These are phyloP conservation scores for Shiraia bambusicola DNA, from an alignment of 2,329 filamentous ascomycete species.

Conservation along the genomic window DNA sequence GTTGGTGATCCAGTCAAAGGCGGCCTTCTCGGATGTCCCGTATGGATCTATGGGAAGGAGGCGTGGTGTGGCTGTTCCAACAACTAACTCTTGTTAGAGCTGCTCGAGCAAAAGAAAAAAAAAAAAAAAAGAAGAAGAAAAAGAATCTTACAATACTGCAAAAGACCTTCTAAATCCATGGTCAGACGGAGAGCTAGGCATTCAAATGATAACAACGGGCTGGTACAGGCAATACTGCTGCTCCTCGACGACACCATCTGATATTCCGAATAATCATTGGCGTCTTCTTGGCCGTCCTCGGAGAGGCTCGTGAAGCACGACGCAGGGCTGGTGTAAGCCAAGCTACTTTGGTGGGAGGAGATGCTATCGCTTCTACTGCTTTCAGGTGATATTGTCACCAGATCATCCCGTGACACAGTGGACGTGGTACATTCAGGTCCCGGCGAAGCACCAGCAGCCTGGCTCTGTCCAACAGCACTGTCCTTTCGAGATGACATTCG, in stretches of 20 bases:
- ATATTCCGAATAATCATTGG: constrained; percentile 10
- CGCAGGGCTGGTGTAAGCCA: constrained; percentile 15
- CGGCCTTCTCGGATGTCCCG: constrained; percentile 18
- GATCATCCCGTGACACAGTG: constrained; percentile 8
- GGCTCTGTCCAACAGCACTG: constrained; percentile 3
- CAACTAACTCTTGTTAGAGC: constrained; percentile 18
- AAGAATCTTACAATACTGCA: constrained; percentile 32
- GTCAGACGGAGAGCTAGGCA: constrained; percentile 29
- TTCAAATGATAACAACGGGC: constrained; percentile 23
- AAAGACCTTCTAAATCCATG: constrained; percentile 17
- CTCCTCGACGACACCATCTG: constrained; percentile 5
- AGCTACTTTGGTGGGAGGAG: constrained; percentile 11
- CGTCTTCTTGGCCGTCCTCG: constrained; percentile 13
- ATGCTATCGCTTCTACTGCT: constrained; percentile 20
- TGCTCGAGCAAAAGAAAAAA: neutral
- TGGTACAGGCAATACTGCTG: constrained; percentile 14
- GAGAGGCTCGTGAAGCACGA: constrained; percentile 19
- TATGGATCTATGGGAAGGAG: constrained; percentile 34
- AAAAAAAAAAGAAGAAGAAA: neutral
- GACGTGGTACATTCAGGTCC: constrained; percentile 2
- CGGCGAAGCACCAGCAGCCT: neutral
- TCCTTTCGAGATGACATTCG: constrained; percentile 4
- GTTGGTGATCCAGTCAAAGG: constrained; percentile 28
- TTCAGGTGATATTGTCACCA: constrained; percentile 13
- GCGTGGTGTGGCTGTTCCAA: constrained; percentile 18